These are phyloP conservation scores for Nicotiana paniculata DNA, from an alignment of 257 asterid genomes.

Conservation along the genomic window DNA sequence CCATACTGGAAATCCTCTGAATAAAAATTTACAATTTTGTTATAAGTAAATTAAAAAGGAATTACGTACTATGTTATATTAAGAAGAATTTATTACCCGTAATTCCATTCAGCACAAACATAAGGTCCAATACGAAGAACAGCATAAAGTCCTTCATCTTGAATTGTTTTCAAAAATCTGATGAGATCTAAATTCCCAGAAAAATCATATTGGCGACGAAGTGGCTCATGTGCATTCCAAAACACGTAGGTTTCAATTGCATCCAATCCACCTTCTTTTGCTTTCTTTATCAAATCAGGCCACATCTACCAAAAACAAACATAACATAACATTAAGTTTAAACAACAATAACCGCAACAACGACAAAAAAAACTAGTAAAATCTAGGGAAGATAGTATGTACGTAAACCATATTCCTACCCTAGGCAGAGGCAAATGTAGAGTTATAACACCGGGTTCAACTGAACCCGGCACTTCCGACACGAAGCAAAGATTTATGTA, in stretches of 20 bases:
- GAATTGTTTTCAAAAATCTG: slow-evolving; percentile 55
- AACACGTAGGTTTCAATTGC: slow-evolving; percentile 77
- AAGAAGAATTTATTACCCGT: slow-evolving; percentile 36
- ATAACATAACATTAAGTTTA: neutral
- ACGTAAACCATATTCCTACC: too few relatives aligned
- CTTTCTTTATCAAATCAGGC: slow-evolving; percentile 70
- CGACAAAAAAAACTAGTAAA: too few relatives aligned
- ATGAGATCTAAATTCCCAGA: slow-evolving; percentile 52
- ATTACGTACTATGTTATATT: neutral
- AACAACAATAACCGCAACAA: too few relatives aligned
- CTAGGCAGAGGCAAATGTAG: too few relatives aligned
- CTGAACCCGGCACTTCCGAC: too few relatives aligned
- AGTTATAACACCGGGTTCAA: too few relatives aligned
- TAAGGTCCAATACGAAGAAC: slow-evolving; percentile 85
- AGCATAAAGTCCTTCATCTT: slow-evolving; percentile 46
- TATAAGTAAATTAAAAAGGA: neutral
- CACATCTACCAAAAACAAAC: slow-evolving; percentile 46
- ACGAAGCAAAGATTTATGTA: too few relatives aligned
- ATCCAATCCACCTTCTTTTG: slow-evolving; percentile 69
- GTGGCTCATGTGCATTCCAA: slow-evolving; percentile 80
- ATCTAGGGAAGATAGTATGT: too few relatives aligned
- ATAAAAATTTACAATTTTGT: neutral
- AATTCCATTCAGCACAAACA: slow-evolving; percentile 86
- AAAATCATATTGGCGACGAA: slow-evolving; percentile 58
- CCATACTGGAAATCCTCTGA: slow-evolving; percentile 82